phyloP scores from a whole-genome alignment of 2,329 filamentous ascomycete genomes.

The Cylindrodendrum hubeiense region DNA sequence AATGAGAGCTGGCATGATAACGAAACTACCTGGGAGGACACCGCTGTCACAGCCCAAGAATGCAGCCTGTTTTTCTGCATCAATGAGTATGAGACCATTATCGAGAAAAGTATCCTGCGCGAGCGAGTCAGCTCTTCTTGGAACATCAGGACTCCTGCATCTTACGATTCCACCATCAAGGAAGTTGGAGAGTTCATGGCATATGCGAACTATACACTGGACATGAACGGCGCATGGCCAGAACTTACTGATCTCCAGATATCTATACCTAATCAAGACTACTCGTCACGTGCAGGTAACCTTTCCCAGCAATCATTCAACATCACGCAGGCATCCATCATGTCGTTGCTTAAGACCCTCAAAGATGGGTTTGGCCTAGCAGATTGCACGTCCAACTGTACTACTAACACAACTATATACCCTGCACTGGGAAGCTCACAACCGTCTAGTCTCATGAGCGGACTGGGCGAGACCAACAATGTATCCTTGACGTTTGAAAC shows the following conservation, averaged over 20 bases:
- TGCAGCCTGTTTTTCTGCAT: slow-evolving; percentile 28
- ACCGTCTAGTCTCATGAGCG: not conserved
- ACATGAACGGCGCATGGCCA: not conserved
- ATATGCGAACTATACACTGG: not conserved
- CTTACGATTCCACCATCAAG: not conserved
- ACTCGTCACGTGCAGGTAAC: too few species aligned
- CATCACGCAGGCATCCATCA: slow-evolving; percentile 10
- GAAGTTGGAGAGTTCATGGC: not conserved
- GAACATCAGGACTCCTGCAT: not conserved
- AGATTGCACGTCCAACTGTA: not conserved
- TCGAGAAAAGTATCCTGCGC: slow-evolving; percentile 9
- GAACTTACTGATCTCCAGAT: slow-evolving; percentile 19
- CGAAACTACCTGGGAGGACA: slow-evolving; percentile 17
- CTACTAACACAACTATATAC: not conserved
- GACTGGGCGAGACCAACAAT: not conserved
- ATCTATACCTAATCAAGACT: not conserved
- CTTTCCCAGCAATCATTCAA: slow-evolving; percentile 5
- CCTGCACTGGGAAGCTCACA: not conserved
- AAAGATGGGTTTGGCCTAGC: slow-evolving; percentile 5
- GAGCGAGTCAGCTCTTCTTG: slow-evolving; percentile 9
- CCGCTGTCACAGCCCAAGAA: not conserved
- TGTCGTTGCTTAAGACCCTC: not conserved
- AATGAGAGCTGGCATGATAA: slow-evolving; percentile 7
- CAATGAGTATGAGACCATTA: slow-evolving; percentile 15
- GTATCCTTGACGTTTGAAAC: not conserved